Evolutionary conservation across 176 grass and related monocot species (phyloP).

Genomic region (Oryza glumipatula): DNA sequence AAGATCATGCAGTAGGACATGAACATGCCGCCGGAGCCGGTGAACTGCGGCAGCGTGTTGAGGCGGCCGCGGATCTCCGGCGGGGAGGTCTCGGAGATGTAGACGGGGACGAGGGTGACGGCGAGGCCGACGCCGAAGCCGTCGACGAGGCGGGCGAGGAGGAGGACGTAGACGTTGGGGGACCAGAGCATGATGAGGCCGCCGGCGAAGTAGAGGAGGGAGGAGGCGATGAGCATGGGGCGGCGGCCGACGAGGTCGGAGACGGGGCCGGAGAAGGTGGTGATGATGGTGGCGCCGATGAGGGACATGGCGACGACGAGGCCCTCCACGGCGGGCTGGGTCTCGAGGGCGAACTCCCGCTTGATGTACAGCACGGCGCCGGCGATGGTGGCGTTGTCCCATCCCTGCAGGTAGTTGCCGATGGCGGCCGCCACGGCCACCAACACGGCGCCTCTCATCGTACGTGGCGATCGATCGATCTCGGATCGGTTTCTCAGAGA

Average conservation of each 20-base stretch:
- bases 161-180: slow-evolving; percentile 65
- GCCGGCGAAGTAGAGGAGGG: slow-evolving; percentile 64
- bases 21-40: slow-evolving; percentile 82
- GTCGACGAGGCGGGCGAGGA: slow-evolving; percentile 73
- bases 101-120: slow-evolving; percentile 82
- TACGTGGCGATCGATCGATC: too few relatives aligned
- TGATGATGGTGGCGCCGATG: slow-evolving; percentile 86
- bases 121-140: slow-evolving; percentile 78
- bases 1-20: slow-evolving; percentile 85
- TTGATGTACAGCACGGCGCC: slow-evolving; percentile 82
- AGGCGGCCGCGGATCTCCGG: slow-evolving; percentile 73
- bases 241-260: slow-evolving; percentile 76
- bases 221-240: slow-evolving; percentile 75
- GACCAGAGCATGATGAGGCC: slow-evolving; percentile 79
- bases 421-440: slow-evolving; percentile 73
- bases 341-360: slow-evolving; percentile 71
- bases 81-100: slow-evolving; percentile 93
- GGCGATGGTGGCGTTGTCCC: slow-evolving; percentile 88
- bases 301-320: slow-evolving; percentile 83
- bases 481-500: too few relatives aligned
- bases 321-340: slow-evolving; percentile 70
- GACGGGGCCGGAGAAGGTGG: slow-evolving; percentile 84
- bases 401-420: slow-evolving; percentile 78
- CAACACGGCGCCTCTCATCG: slow-evolving; percentile 65
- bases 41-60: slow-evolving; percentile 94